These are phyloP conservation scores for Bonia amplexicaulis DNA, from an alignment of 176 grass and related monocot species.

Conservation along the genomic window DNA sequence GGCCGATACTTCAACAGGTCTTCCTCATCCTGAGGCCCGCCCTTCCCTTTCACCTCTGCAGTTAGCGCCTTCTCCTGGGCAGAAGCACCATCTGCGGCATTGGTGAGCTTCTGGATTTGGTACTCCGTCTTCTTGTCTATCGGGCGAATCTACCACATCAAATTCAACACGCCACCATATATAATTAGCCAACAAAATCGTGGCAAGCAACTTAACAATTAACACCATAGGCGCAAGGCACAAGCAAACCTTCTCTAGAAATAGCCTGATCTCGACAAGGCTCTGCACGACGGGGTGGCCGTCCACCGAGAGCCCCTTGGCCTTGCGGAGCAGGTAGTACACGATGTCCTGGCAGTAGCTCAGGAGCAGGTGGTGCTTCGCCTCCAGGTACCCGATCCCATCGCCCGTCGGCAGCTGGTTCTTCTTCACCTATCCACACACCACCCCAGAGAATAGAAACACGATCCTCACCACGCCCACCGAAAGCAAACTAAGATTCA, in stretches of 20 bases:
- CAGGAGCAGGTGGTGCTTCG: conserved; percentile 73
- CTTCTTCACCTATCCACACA: conserved; percentile 44
- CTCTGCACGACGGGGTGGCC: conserved; percentile 59
- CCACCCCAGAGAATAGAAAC: background rate
- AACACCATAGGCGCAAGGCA: background rate
- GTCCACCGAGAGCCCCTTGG: conserved; percentile 73
- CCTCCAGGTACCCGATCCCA: conserved; percentile 80
- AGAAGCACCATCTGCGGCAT: conserved; percentile 41
- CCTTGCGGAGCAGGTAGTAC: conserved; percentile 80
- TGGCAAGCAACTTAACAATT: background rate
- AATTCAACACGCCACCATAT: conserved; percentile 9
- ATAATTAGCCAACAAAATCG: background rate
- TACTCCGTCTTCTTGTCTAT: conserved; percentile 83
- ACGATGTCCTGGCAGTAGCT: conserved; percentile 79
- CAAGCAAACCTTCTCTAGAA: conserved; percentile 74
- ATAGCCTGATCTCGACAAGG: conserved; percentile 77
- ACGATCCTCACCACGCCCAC: background rate
- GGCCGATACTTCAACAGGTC: conserved; percentile 58
- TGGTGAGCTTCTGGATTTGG: conserved; percentile 85
- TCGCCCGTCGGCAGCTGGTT: conserved; percentile 60
- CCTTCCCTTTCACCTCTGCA: conserved; percentile 35
- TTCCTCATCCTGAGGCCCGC: conserved; percentile 38
- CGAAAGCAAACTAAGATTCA: background rate
- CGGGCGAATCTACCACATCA: conserved; percentile 51
- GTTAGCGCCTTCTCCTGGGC: conserved; percentile 31